Percentiles rank a stretch among this genome's conserved stretches.
phyloP scores from a whole-genome alignment of 805 yeast species.

The Wickerhamomyces hampshirensis region DNA sequence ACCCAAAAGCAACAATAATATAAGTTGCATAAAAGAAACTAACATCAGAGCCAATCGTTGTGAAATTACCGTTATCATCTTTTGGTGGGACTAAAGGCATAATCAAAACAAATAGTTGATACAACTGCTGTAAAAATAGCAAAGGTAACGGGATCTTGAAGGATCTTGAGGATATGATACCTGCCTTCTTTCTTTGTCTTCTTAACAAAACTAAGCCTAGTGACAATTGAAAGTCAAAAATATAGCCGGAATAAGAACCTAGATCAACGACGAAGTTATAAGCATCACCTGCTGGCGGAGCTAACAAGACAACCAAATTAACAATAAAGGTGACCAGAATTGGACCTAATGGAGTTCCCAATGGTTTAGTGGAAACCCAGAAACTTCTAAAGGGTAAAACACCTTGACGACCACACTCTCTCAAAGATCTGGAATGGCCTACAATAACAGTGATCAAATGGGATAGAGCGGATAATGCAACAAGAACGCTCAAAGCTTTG shows the following conservation, averaged over 20 bases:
- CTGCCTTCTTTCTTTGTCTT: constrained; percentile 43
- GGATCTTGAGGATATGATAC: constrained; percentile 52
- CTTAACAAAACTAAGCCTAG: constrained; percentile 55
- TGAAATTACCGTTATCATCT: too few relatives aligned
- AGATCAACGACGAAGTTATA: constrained; percentile 66
- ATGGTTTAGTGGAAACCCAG: constrained; percentile 41
- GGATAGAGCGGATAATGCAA: constrained; percentile 45
- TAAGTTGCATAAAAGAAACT: constrained; percentile 68
- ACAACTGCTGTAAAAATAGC: constrained; percentile 52
- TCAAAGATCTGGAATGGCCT: constrained; percentile 45
- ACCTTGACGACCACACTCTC: constrained; percentile 49
- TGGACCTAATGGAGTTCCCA: constrained; percentile 50
- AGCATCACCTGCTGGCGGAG: constrained; percentile 85
- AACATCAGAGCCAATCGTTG: constrained; percentile 50
- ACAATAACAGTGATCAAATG: constrained; percentile 44
- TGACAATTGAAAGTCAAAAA: constrained; percentile 59
- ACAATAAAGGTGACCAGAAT: constrained; percentile 68
- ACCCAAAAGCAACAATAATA: constrained; percentile 68
- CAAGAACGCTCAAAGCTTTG: constrained; percentile 42
- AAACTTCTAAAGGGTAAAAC: constrained; percentile 40
- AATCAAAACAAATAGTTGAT: constrained; percentile 58
- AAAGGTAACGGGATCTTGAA: constrained; percentile 56
- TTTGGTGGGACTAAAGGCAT: constrained; percentile 76
- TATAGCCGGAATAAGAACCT: constrained; percentile 72
- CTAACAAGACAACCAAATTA: constrained; percentile 62